Conservation (phyloP, 2,329 filamentous ascomycete species). For the Lachnellula hyalina region DNA sequence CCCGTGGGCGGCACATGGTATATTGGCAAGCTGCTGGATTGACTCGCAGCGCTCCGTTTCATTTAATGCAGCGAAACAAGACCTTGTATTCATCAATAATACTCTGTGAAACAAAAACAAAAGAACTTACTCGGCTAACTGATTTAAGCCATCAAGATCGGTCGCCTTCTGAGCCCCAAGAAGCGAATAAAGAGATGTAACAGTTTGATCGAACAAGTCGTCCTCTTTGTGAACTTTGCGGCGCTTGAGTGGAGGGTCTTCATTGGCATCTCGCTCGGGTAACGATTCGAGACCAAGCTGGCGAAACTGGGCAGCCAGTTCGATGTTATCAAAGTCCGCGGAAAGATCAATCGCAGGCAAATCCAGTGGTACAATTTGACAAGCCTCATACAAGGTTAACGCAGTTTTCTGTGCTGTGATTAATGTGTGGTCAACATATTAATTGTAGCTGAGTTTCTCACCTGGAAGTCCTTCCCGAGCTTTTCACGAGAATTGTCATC, state of each 20-base stretch:
- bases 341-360: neutral
- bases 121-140: constrained; percentile 43
- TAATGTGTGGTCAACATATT: neutral
- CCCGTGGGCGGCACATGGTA: constrained; percentile 51
- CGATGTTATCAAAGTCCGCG: constrained; percentile 18
- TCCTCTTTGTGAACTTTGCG: constrained; percentile 29
- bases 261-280: neutral
- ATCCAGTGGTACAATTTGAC: constrained; percentile 3
- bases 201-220: constrained; percentile 31
- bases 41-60: constrained; percentile 47
- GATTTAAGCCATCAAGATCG: constrained; percentile 37
- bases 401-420: constrained; percentile 17
- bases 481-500: constrained; percentile 2
- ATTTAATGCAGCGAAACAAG: constrained; percentile 40
- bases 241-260: constrained; percentile 26
- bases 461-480: constrained; percentile 26
- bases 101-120: neutral
- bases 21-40: constrained; percentile 50
- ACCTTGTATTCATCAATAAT: constrained; percentile 25
- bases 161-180: constrained; percentile 32
- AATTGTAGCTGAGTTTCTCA: constrained; percentile 1
- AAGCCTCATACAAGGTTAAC: constrained; percentile 18
- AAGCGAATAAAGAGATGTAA: constrained; percentile 28
- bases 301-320: constrained; percentile 23
- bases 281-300: constrained; percentile 13